Base-by-base conservation (phyloP, 768 basidiomycete genomes). In the Tephrocybe sp. region DNA sequence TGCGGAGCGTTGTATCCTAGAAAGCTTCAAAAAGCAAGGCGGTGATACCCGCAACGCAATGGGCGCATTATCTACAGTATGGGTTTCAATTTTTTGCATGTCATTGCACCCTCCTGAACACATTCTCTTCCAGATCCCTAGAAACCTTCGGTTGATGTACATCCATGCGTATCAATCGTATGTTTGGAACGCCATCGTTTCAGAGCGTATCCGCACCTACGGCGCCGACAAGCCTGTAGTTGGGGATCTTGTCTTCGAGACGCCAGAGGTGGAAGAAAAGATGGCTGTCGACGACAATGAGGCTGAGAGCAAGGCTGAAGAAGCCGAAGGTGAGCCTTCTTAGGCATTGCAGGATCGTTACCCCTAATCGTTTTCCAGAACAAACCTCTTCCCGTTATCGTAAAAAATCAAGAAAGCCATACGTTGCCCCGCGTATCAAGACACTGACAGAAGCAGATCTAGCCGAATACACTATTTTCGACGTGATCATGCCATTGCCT, bases 141-240 rank as follows among this genome's bases (percentile, higher is more conserved):
- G 88, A 50, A 98, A 96, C 63, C 80, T 99, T 53, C 82, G 97
- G 45, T 73, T 97, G 57, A 98, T 99, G 91, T 99, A 98, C 66
- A 85, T 98, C 48, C 97, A 99, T 68, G 95, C 95, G 25, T 99
- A 98, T 66, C 97, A 99, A 67, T 95, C 92, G 14, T 99, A 98
- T 61, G 86, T 98, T 28, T 99, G 96, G 96, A 99, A 99, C 69
- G 85, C 93, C 41, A 86, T 98, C 50, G 92, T 95, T 34, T 98
- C 95, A 3, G 93, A 98, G 68, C 88, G 97, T 11, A 85, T 98
- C 62, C 84, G 83, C 53, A 75, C 77, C 42, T 85, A 85, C 60
- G 93, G 95, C 25, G 72, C 79, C 45, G 80, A 86, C 45, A 77
- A 79, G 53, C 85, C 92, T 1, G 77, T 94, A 39, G 82, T 83